phyloP scores from a whole-genome alignment of 495 filamentous ascomycete genomes.

The Aspergillus diversus region DNA sequence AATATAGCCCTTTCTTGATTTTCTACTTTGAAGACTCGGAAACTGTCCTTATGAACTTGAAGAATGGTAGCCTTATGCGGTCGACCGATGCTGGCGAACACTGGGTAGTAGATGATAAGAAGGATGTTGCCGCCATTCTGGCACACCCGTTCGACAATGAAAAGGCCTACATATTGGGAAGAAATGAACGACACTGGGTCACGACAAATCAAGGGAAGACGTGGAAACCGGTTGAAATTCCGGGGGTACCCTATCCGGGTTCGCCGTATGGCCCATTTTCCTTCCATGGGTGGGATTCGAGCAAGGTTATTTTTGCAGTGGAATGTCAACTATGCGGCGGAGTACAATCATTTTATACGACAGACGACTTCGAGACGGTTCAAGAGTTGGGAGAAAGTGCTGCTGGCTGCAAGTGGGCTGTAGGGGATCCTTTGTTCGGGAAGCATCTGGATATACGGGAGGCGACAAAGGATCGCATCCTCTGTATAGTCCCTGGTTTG shows the following conservation, averaged over 20 bases:
- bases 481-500: slow-evolving; percentile 79
- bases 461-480: slow-evolving; percentile 62
- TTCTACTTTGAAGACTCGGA: slow-evolving; percentile 90
- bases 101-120: slow-evolving; percentile 61
- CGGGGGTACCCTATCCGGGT: slow-evolving; percentile 45
- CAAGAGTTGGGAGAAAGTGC: slow-evolving; percentile 65
- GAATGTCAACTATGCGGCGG: slow-evolving; percentile 56
- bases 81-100: slow-evolving; percentile 76
- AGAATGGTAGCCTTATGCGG: slow-evolving; percentile 61
- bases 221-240: slow-evolving; percentile 73
- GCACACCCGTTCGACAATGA: slow-evolving; percentile 78
- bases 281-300: slow-evolving; percentile 80
- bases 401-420: slow-evolving; percentile 81
- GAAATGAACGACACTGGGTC: slow-evolving; percentile 69
- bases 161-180: slow-evolving; percentile 76
- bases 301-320: slow-evolving; percentile 82
- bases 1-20: slow-evolving; percentile 62
- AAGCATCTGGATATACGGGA: slow-evolving; percentile 57
- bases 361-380: slow-evolving; percentile 73
- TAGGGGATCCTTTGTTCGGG: slow-evolving; percentile 71
- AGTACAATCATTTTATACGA: slow-evolving; percentile 72
- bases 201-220: slow-evolving; percentile 78
- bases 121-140: slow-evolving; percentile 59
- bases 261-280: slow-evolving; percentile 48
- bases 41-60: slow-evolving; percentile 65